phyloP scores from a whole-genome alignment of 2,329 filamentous ascomycete genomes.

The Cladosporium halotolerans region DNA sequence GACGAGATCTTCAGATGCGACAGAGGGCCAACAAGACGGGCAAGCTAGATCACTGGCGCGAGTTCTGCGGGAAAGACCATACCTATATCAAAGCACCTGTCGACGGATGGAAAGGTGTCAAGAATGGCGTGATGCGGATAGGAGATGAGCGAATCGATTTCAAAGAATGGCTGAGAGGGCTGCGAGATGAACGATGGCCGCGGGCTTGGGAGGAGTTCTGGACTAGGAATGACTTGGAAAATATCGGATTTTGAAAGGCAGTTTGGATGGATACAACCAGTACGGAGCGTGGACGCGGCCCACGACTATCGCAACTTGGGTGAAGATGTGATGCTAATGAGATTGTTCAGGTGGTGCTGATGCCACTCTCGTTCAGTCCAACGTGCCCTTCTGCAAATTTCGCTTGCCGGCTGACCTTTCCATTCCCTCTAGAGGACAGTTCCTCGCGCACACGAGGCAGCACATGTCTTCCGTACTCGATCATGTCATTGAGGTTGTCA shows the following conservation, averaged over 20 bases:
- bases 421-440: slow-evolving; percentile 22
- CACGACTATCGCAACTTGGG: no score
- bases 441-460: slow-evolving; percentile 45
- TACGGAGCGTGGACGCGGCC: no score
- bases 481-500: slow-evolving; percentile 54
- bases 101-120: neutral
- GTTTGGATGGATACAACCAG: no score
- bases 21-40: neutral
- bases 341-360: no score
- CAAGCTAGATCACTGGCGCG: neutral
- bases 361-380: no score
- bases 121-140: neutral
- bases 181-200: neutral
- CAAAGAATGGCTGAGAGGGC: neutral
- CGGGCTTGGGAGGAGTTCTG: neutral
- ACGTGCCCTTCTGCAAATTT: no score
- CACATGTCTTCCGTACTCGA: slow-evolving; percentile 54
- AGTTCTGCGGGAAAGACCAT: neutral
- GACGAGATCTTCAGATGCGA: neutral
- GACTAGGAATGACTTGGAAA: neutral
- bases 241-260: neutral
- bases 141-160: neutral
- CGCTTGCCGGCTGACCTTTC: neutral
- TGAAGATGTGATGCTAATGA: no score
- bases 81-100: neutral